These are phyloP conservation scores for Phytophthora cactorum DNA, from an alignment of 352 stramenopile species.

Conservation along the genomic window DNA sequence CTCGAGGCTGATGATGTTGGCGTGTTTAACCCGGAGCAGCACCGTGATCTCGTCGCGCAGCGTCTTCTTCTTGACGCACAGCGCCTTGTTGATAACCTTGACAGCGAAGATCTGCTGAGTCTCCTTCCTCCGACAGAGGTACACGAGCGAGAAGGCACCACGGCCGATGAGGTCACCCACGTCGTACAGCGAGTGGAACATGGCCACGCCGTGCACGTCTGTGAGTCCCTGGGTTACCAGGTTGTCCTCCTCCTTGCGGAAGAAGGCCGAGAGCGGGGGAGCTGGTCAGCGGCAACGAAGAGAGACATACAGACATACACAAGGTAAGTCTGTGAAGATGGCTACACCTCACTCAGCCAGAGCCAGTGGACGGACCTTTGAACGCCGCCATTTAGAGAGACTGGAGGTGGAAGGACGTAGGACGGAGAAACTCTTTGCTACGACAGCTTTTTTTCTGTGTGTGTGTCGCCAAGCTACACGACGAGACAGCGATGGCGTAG, in stretches of 20 bases:
- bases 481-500: slow-evolving; percentile 24
- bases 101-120: slow-evolving; percentile 85
- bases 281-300: slow-evolving; percentile 32
- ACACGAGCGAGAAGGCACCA: slow-evolving; percentile 86
- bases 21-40: slow-evolving; percentile 84
- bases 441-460: slow-evolving; percentile 18
- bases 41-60: slow-evolving; percentile 89
- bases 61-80: slow-evolving; percentile 88
- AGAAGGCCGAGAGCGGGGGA: slow-evolving; percentile 87
- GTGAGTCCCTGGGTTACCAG: slow-evolving; percentile 85
- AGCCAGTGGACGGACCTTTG: slow-evolving; percentile 54
- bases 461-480: slow-evolving; percentile 13
- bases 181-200: slow-evolving; percentile 92
- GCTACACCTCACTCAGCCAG: slow-evolving; percentile 1
- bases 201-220: slow-evolving; percentile 79
- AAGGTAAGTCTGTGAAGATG: slow-evolving; percentile 4
- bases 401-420: background rate
- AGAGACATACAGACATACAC: slow-evolving; percentile 8
- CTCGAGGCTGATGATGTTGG: slow-evolving; percentile 89
- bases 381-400: slow-evolving; percentile 64
- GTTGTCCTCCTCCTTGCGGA: slow-evolving; percentile 87
- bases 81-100: slow-evolving; percentile 90
- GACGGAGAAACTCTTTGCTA: slow-evolving; percentile 8
- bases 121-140: slow-evolving; percentile 81
- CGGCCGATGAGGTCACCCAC: slow-evolving; percentile 85